Evolutionary conservation across 225 moss, liverwort and hornwort genomes (phyloP).

Genomic region (Physcomitrellopsis africana): DNA sequence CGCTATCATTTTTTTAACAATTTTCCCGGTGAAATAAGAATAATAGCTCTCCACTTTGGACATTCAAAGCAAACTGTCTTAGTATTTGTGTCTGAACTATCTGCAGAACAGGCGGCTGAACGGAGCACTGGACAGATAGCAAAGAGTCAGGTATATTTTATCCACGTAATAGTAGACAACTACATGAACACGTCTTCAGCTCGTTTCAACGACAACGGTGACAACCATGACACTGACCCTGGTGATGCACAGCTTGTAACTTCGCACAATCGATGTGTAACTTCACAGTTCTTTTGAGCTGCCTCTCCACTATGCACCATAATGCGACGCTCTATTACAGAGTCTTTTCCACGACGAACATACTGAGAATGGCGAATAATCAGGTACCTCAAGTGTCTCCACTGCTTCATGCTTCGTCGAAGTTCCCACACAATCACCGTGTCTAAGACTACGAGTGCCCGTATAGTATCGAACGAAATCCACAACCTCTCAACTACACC

Average conservation of each 20-base stretch:
- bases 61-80: not conserved
- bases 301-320: conserved; percentile 1
- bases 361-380: not conserved
- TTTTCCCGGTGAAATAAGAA: not conserved
- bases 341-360: conserved; percentile 17
- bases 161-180: not conserved
- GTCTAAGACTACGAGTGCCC: conserved; percentile 16
- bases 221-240: conserved; percentile 8
- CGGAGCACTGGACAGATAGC: not conserved
- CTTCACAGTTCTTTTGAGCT: not conserved
- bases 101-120: not conserved
- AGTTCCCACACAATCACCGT: conserved; percentile 12
- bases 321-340: not conserved
- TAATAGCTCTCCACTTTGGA: not conserved
- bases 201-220: not conserved
- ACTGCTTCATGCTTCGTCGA: not conserved
- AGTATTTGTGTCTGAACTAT: not conserved
- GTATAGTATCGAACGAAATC: conserved; percentile 14
- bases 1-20: not conserved
- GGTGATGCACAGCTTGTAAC: conserved; percentile 1
- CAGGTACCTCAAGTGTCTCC: conserved; percentile 31
- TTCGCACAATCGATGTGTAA: conserved; percentile 23
- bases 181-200: conserved; percentile 14
- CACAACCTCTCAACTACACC: conserved; percentile 13
- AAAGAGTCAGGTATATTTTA: conserved; percentile 12